Conservation (phyloP, 306 rosid species). For the Dicorynia guianensis region DNA sequence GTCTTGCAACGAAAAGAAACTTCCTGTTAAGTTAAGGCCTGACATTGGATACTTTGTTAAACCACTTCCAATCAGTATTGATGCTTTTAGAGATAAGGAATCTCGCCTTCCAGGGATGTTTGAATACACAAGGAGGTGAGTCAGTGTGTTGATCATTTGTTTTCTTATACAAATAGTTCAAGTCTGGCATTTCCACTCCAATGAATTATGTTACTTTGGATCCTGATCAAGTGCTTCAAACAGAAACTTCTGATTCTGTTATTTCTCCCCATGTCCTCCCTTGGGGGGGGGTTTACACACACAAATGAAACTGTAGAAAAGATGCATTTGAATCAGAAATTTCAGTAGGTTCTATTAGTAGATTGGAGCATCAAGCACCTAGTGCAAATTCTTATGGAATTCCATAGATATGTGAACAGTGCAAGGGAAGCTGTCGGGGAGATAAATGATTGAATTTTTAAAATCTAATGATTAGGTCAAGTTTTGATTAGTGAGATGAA, state of each 20-base stretch:
- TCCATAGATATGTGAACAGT: conserved; percentile 14
- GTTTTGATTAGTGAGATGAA: not conserved
- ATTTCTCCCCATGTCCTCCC: not conserved
- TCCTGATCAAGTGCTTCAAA: conserved; percentile 23
- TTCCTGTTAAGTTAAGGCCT: conserved; percentile 81
- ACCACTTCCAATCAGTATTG: conserved; percentile 69
- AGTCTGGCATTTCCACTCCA: conserved; percentile 3
- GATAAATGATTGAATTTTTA: conserved; percentile 7
- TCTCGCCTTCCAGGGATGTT: conserved; percentile 93
- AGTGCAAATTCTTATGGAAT: conserved; percentile 21
- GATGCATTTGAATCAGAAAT: not conserved
- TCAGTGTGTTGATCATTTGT: conserved; percentile 14
- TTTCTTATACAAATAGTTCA: conserved; percentile 10
- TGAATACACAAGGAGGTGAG: conserved; percentile 90
- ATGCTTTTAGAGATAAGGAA: conserved; percentile 70
- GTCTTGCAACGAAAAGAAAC: conserved; percentile 71
- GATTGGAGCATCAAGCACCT: not conserved
- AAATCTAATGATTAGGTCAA: conserved; percentile 9
- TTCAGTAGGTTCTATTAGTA: conserved; percentile 20
- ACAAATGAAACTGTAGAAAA: not conserved
- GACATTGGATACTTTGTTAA: conserved; percentile 91
- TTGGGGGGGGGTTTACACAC: not conserved
- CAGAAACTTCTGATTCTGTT: conserved; percentile 2
- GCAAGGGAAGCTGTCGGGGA: conserved; percentile 9
- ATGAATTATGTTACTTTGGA: not conserved